Percentiles rank a stretch among this genome's conserved stretches.
phyloP scores from a whole-genome alignment of 176 grass and related monocot species.

The Cenchrus purpureus region DNA sequence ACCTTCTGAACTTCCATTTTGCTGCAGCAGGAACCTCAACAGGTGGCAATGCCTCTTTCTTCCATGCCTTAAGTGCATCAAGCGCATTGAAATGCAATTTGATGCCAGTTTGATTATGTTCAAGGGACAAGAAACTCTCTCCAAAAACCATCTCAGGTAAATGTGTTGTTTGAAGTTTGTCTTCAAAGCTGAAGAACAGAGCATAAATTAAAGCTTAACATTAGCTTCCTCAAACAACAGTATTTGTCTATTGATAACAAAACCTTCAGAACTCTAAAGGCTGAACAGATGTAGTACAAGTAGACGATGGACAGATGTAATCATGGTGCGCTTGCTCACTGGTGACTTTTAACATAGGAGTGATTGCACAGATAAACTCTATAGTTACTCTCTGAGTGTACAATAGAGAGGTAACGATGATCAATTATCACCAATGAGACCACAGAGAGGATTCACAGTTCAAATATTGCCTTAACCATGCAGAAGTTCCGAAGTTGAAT shows the following conservation, averaged over 20 bases:
- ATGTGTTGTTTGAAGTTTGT: slow-evolving; percentile 73
- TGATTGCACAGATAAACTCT: background rate
- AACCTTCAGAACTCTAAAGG: background rate
- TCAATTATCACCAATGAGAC: background rate
- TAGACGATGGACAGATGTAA: background rate
- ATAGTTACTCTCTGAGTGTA: background rate
- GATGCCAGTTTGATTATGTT: slow-evolving; percentile 58
- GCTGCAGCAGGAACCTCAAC: slow-evolving; percentile 95
- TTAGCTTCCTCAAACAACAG: background rate
- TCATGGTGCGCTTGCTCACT: background rate
- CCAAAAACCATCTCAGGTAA: slow-evolving; percentile 99
- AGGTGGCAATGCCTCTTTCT: slow-evolving; percentile 78
- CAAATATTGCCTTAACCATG: background rate
- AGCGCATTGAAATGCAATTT: slow-evolving; percentile 80
- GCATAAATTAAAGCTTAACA: background rate
- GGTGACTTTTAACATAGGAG: background rate
- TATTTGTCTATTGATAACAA: slow-evolving; percentile 6
- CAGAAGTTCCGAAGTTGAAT: background rate
- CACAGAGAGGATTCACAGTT: background rate
- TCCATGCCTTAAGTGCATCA: slow-evolving; percentile 93
- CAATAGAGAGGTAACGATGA: background rate
- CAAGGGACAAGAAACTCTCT: slow-evolving; percentile 72
- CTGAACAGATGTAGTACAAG: background rate
- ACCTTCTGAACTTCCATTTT: slow-evolving; percentile 98
- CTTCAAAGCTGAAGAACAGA: slow-evolving; percentile 69